Evolutionary conservation across 1,139 yeast genomes (phyloP).

Genomic region (Taphrina pruni): DNA sequence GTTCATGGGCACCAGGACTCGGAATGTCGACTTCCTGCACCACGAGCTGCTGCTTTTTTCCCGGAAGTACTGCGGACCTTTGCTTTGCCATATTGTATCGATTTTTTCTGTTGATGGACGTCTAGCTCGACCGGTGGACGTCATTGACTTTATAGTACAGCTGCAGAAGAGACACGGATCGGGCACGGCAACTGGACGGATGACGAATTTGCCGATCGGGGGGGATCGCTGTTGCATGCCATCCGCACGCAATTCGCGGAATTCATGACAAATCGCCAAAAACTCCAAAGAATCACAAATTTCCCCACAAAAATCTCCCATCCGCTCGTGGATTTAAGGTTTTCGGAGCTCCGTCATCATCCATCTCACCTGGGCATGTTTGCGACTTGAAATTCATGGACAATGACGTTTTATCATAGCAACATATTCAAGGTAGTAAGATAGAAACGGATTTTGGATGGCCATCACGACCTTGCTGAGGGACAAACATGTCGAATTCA

Average conservation of each 20-base stretch:
- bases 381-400: no score
- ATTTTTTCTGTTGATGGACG: neutral
- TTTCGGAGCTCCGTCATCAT: neutral
- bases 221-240: neutral
- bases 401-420: no score
- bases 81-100: slow-evolving; percentile 5
- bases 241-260: neutral
- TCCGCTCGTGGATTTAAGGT: slow-evolving; percentile 8
- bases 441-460: neutral
- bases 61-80: neutral
- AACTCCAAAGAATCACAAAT: no score
- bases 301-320: neutral
- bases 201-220: no score
- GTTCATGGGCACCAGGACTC: slow-evolving; percentile 47
- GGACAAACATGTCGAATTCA: slow-evolving; percentile 32
- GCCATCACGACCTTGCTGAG: slow-evolving; percentile 2
- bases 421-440: no score
- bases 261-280: neutral
- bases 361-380: no score
- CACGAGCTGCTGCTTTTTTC: slow-evolving; percentile 12
- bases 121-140: neutral
- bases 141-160: neutral
- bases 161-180: no score
- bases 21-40: slow-evolving; percentile 15
- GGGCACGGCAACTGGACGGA: no score